Base-by-base conservation (phyloP, 176 grass and related monocot species). In the Bothriochloa decipiens region DNA sequence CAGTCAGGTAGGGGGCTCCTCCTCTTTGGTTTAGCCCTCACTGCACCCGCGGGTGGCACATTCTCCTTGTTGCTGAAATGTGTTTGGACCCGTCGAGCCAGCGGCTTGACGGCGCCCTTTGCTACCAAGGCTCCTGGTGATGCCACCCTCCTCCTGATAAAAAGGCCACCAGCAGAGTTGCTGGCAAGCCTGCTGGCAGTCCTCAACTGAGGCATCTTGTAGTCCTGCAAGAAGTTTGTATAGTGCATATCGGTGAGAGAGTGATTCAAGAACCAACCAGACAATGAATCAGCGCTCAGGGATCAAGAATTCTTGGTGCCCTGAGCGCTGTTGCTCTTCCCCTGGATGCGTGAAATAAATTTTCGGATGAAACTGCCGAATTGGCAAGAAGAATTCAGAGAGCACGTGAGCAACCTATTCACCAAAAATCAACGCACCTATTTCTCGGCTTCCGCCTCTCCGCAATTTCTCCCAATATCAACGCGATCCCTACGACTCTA, bases 1-100 rank as follows among this genome's bases (percentile, higher is more conserved):
- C 93, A 95, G 14, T 92, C 90, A 0, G 88, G 90, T 1, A 95
- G 82, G 52, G 86, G 86, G 76, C 86, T 95, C 67, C 79, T 95
- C 72, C 83, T 81, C 83, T 87, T 84, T 20, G 71, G 84, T 35
- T 71, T 32, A 73, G 57, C 17, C 58, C 17, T 68, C 50, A 42
- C 58, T 43, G 72, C 77, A 42, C 84, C 72, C 3, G 23, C 65
- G 7, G 88, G 77, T 26, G 76, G 62, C n/a, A 85, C 58, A 52
- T 88, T 90, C 76, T 79, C 88, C 86, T 91, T 95, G 70, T 83
- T 92, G 65, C 53, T 69, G 7, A 37, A 65, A 3, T 64, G 36
- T 53, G 41, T 26, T 8, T 11, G n/a, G 65, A 55, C 67, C 49
- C 50, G 62, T 39, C 84, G 36, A 60, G 74, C 73, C 71, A 79